Evolutionary conservation across 176 grass and related monocot species (phyloP).

Genomic region (Dendrocalamus sinicus): DNA sequence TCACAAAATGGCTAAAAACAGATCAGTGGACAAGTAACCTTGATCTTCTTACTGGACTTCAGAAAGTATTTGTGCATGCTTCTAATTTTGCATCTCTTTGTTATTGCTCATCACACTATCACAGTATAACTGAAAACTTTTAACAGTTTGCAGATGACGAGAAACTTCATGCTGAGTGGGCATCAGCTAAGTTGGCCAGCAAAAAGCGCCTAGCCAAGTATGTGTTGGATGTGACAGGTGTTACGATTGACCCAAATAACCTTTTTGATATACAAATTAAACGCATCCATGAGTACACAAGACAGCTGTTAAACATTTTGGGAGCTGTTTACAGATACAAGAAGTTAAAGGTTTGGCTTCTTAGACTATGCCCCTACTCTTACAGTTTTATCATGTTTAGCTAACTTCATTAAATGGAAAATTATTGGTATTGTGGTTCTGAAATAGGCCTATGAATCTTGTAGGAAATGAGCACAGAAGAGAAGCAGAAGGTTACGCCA

Average conservation of each 20-base stretch:
- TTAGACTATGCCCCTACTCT: slow-evolving; percentile 19
- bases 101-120: slow-evolving; percentile 28
- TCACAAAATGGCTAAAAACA: slow-evolving; percentile 74
- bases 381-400: slow-evolving; percentile 7
- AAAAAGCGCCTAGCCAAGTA: slow-evolving; percentile 71
- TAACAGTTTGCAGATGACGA: slow-evolving; percentile 76
- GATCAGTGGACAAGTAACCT: slow-evolving; percentile 75
- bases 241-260: slow-evolving; percentile 62
- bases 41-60: slow-evolving; percentile 75
- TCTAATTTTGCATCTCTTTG: slow-evolving; percentile 31
- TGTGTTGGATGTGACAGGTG: slow-evolving; percentile 65
- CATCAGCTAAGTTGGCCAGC: slow-evolving; percentile 71
- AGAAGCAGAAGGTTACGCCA: slow-evolving; percentile 66
- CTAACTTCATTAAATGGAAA: slow-evolving; percentile 19
- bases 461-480: slow-evolving; percentile 67
- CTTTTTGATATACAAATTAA: slow-evolving; percentile 88
- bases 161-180: slow-evolving; percentile 77
- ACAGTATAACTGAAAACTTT: slow-evolving; percentile 32
- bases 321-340: slow-evolving; percentile 82
- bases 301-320: slow-evolving; percentile 79
- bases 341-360: slow-evolving; percentile 64
- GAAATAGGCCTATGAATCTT: slow-evolving; percentile 38
- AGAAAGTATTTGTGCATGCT: slow-evolving; percentile 61
- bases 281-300: slow-evolving; percentile 90
- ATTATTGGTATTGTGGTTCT: slow-evolving; percentile 27